Conservation (phyloP, 148 eudicot species). For the Persicaria maculosa region DNA sequence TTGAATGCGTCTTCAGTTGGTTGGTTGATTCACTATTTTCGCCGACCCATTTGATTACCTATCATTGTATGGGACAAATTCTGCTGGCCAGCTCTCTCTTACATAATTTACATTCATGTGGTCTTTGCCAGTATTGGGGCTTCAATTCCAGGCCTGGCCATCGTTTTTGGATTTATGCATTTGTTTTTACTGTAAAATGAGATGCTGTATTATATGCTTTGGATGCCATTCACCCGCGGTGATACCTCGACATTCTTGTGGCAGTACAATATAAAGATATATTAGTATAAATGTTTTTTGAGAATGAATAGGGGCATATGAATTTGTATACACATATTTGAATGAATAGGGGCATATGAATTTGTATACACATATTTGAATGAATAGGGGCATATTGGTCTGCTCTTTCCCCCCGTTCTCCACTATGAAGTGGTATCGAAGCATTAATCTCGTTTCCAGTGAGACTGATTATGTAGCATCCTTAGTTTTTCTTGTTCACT, state of each 20-base stretch:
- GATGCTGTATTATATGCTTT: constrained; percentile 2
- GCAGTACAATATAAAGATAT: background rate
- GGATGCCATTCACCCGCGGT: constrained; percentile 1
- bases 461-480: background rate
- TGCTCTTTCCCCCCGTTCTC: background rate
- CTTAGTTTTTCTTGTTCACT: background rate
- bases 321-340: background rate
- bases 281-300: too few relatives aligned
- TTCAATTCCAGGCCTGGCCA: background rate
- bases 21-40: background rate
- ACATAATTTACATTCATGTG: constrained; percentile 4
- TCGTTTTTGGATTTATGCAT: constrained; percentile 3
- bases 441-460: background rate
- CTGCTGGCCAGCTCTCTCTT: background rate
- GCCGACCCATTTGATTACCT: constrained; percentile 4
- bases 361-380: background rate
- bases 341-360: background rate
- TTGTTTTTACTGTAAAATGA: background rate
- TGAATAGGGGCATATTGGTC: background rate
- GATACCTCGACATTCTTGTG: background rate
- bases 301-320: background rate
- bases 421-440: background rate
- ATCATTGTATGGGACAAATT: background rate
- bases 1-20: background rate
- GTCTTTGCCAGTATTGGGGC: constrained; percentile 2